Percentiles rank a stretch among this genome's conserved stretches.
phyloP scores from a whole-genome alignment of 2,329 filamentous ascomycete genomes.

The Aquanectria penicillioides region DNA sequence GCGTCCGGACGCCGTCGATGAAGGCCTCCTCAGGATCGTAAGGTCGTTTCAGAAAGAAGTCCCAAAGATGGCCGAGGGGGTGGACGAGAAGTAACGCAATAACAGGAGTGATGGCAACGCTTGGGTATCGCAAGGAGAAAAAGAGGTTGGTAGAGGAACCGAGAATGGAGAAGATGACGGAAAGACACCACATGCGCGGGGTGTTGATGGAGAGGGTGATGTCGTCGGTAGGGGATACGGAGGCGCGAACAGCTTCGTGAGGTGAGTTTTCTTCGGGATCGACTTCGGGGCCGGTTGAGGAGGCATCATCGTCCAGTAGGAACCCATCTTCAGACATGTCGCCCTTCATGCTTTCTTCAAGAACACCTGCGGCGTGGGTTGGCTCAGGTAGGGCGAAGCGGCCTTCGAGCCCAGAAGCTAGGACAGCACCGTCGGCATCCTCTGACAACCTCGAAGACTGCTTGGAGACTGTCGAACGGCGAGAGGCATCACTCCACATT shows the following conservation, averaged over 20 bases:
- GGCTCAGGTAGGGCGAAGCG: conserved; percentile 63
- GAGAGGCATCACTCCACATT: conserved; percentile 45
- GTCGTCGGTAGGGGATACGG: conserved; percentile 80
- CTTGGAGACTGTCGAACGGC: conserved; percentile 44
- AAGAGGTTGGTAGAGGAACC: conserved; percentile 88
- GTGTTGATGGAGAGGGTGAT: conserved; percentile 84
- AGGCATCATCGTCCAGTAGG: conserved; percentile 48
- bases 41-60: conserved; percentile 73
- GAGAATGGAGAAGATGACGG: conserved; percentile 81
- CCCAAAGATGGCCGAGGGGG: conserved; percentile 84
- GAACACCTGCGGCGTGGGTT: conserved; percentile 56
- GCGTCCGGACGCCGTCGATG: conserved; percentile 57
- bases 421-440: conserved; percentile 60
- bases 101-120: conserved; percentile 88
- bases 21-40: conserved; percentile 61
- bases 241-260: conserved; percentile 82
- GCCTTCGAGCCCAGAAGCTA: conserved; percentile 64
- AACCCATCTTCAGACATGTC: conserved; percentile 50
- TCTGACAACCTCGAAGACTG: conserved; percentile 55
- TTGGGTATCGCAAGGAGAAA: conserved; percentile 90
- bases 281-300: conserved; percentile 56
- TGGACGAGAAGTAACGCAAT: conserved; percentile 88
- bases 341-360: conserved; percentile 55
- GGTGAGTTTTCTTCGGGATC: conserved; percentile 75
- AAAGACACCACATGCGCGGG: conserved; percentile 86